These are phyloP conservation scores for Aspergillus ustus DNA, from an alignment of 2,329 filamentous ascomycete genomes.

Conservation along the genomic window DNA sequence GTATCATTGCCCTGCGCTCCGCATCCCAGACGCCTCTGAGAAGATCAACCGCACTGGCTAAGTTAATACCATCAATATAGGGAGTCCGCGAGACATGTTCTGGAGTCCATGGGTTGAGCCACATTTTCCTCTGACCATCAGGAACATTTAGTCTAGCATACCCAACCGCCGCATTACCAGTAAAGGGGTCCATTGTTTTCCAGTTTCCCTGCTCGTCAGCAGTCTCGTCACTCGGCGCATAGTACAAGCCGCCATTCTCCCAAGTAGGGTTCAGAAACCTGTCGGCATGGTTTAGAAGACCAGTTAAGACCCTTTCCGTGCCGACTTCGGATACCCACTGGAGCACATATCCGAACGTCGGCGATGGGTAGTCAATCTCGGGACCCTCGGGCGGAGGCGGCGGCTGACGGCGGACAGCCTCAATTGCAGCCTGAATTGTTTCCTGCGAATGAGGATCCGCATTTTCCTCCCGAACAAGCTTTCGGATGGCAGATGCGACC, in stretches of 20 bases:
- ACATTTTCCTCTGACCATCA: conserved; percentile 24
- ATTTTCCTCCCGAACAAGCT: background rate
- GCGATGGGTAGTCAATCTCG: background rate
- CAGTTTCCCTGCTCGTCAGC: conserved; percentile 1
- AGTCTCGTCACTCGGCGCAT: background rate
- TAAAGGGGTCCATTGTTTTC: conserved; percentile 38
- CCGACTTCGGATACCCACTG: conserved; percentile 11
- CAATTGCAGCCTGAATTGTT: background rate
- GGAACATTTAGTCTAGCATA: conserved; percentile 44
- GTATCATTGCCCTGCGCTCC: background rate
- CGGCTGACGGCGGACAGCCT: background rate
- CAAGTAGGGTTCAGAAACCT: conserved; percentile 3
- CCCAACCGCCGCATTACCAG: conserved; percentile 42
- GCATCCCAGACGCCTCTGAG: conserved; percentile 29
- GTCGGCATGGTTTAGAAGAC: conserved; percentile 3
- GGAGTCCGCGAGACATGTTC: conserved; percentile 40
- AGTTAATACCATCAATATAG: conserved; percentile 29
- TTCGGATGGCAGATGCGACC: background rate
- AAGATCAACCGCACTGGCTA: conserved; percentile 30
- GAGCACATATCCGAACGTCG: conserved; percentile 7
- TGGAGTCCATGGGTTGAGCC: conserved; percentile 33
- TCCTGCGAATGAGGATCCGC: background rate
- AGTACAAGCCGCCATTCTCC: conserved; percentile 9
- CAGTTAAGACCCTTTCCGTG: background rate
- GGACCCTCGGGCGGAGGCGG: too few species aligned